phyloP scores from a whole-genome alignment of 768 basidiomycete species.

The Jaapia argillacea region DNA sequence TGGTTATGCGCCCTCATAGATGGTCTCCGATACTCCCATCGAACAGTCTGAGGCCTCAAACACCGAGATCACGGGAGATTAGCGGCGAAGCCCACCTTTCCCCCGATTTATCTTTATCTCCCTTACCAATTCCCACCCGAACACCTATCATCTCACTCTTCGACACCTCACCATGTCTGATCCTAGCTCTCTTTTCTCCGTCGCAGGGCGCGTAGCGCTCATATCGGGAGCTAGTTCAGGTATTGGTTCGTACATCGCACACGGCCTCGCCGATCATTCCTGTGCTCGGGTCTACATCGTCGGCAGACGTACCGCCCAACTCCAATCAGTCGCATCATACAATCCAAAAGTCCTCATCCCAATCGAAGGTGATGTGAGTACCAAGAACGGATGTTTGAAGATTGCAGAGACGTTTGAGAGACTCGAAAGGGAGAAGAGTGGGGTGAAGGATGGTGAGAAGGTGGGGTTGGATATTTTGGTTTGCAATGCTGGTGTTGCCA shows the following conservation, averaged over 20 bases:
- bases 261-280: slow-evolving; percentile 8
- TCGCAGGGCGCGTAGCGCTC: slow-evolving; percentile 5
- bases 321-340: slow-evolving; percentile 2
- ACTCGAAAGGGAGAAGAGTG: background rate
- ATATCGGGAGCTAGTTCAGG: slow-evolving; percentile 5
- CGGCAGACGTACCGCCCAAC: slow-evolving; percentile 7
- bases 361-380: background rate
- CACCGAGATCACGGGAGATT: too few species aligned
- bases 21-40: too few species aligned
- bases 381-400: background rate
- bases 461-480: background rate
- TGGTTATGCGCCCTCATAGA: too few species aligned
- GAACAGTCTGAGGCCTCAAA: too few species aligned
- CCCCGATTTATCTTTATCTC: too few species aligned
- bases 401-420: background rate
- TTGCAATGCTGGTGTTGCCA: background rate
- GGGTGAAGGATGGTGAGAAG: background rate
- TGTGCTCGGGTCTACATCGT: slow-evolving; percentile 11
- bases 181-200: slow-evolving; percentile 5
- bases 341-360: background rate
- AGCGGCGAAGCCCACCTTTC: too few species aligned
- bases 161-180: too few species aligned
- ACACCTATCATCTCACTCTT: too few species aligned
- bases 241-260: slow-evolving; percentile 10
- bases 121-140: too few species aligned